A percentile compares a stretch with the other conserved stretches of the same genome.
phyloP scores from a whole-genome alignment of 768 basidiomycete genomes.

The Cystofilobasidium capitatum region DNA sequence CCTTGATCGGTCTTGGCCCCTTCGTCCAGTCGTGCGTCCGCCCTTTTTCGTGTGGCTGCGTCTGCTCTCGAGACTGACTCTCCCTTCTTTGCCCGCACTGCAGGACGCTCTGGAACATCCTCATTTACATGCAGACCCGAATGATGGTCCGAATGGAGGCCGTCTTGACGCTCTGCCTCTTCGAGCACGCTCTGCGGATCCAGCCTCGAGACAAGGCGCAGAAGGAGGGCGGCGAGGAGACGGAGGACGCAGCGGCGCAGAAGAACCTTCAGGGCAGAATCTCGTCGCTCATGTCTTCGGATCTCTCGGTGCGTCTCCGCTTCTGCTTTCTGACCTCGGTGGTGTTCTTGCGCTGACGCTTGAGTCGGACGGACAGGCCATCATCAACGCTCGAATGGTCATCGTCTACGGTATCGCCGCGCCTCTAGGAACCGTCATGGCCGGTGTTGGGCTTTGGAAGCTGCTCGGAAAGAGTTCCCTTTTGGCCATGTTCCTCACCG shows the following conservation, averaged over 20 bases:
- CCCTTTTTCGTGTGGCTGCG: slow-evolving; percentile 29
- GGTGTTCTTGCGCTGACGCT: not conserved
- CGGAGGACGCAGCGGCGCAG: not conserved
- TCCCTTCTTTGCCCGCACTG: slow-evolving; percentile 42
- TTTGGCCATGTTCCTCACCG: slow-evolving; percentile 50
- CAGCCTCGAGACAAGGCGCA: slow-evolving; percentile 49
- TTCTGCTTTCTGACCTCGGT: too few species aligned
- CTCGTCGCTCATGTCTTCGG: slow-evolving; percentile 41
- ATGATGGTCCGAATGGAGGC: slow-evolving; percentile 48
- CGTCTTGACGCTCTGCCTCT: slow-evolving; percentile 44
- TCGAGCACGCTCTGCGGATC: slow-evolving; percentile 49
- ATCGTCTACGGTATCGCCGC: slow-evolving; percentile 34
- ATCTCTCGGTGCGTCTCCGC: slow-evolving; percentile 6
- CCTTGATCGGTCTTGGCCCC: slow-evolving; percentile 47
- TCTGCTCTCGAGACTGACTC: slow-evolving; percentile 31
- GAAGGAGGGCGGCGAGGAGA: not conserved
- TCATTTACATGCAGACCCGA: slow-evolving; percentile 39
- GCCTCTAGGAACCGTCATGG: slow-evolving; percentile 44
- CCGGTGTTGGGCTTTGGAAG: slow-evolving; percentile 43
- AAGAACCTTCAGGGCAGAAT: slow-evolving; percentile 28
- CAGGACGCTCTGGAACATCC: slow-evolving; percentile 7
- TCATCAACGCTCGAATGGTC: not conserved
- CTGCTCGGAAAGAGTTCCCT: slow-evolving; percentile 53
- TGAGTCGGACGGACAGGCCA: too few species aligned
- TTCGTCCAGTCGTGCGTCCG: slow-evolving; percentile 37